These are phyloP conservation scores for Suillus alpinus DNA, from an alignment of 768 basidiomycete genomes.

Conservation along the genomic window DNA sequence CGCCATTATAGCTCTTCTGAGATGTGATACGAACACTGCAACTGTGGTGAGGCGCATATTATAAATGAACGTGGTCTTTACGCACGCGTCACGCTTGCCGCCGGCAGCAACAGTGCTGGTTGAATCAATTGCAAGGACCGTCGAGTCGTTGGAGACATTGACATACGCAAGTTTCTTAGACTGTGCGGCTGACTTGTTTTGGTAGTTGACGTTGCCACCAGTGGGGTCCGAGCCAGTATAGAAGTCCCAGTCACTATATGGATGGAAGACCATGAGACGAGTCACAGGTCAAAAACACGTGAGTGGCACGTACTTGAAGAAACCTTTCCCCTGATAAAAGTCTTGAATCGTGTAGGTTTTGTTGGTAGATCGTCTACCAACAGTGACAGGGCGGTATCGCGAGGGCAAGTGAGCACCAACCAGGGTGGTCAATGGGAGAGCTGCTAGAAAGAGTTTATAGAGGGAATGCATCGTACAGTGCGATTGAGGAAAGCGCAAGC, in stretches of 20 bases:
- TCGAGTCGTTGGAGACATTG: slow-evolving; percentile 50
- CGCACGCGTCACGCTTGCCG: slow-evolving; percentile 53
- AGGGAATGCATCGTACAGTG: slow-evolving; percentile 29
- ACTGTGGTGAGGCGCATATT: not conserved
- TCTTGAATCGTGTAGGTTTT: slow-evolving; percentile 36
- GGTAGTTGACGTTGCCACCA: slow-evolving; percentile 65
- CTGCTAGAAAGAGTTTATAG: slow-evolving; percentile 27
- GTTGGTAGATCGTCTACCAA: slow-evolving; percentile 14
- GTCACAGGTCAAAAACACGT: not conserved
- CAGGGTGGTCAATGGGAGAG: slow-evolving; percentile 33
- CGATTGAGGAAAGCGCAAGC: not conserved
- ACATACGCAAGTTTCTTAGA: slow-evolving; percentile 58
- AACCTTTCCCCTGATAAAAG: slow-evolving; percentile 48
- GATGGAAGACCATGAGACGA: not conserved
- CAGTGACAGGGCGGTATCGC: slow-evolving; percentile 25
- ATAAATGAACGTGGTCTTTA: not conserved
- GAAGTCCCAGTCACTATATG: slow-evolving; percentile 62
- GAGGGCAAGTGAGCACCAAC: slow-evolving; percentile 30
- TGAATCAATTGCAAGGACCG: slow-evolving; percentile 63
- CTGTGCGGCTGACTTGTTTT: slow-evolving; percentile 44
- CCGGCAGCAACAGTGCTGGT: slow-evolving; percentile 46
- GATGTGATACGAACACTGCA: slow-evolving; percentile 65
- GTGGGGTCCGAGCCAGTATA: slow-evolving; percentile 66
- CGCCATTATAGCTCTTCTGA: slow-evolving; percentile 56
- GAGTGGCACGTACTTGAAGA: slow-evolving; percentile 50